Evolutionary conservation across 176 grass and related monocot genomes (phyloP), one percentile per base, ranked within the genome.

Genomic region (Musa itinerans): DNA sequence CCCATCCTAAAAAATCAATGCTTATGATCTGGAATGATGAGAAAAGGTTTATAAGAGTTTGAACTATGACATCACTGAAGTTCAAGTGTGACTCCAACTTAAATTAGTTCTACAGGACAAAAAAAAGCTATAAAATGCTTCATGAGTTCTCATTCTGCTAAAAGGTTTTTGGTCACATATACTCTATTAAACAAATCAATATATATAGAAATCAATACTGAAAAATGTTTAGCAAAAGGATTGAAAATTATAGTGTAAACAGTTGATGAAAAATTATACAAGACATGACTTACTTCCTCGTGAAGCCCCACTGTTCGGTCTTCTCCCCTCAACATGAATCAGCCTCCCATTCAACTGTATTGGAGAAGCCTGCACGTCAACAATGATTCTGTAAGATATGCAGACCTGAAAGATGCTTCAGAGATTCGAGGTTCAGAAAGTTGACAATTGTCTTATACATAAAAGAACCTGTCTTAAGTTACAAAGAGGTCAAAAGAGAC

Each of bases 251-350:
- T 65, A 11, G 1, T 12, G 25, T 29, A 13, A 7, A 25, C 63
- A 43, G 34, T 43, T 65, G 25, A 65, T 0, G 50, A 34, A 43
- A 2, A 68, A 15, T 9, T 10, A 23, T 20, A 11, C 21, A 10
- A 10, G 62, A 2, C 34, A 83, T 79, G 34, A 90, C 87, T 92
- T 85, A 96, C 93, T 88, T 82, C 87, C 85, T 7, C 83, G 85
- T 69, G 86, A 84, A 67, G 76, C 43, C 72, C 87, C 79, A 49
- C 80, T 80, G 72, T 62, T 82, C 79, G 83, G 74, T 87, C 88
- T 96, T 74, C 83, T 86, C 85, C 85, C 93, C 61, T 92, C 87
- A 70, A 96, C 80, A 85, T 89, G 77, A 79, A 92, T 78, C 43
- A 56, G 49, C 74, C 90, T 82, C 8, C 93, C 93, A 86, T 92